Evolutionary conservation across 2,329 filamentous ascomycete species (phyloP).

Genomic region (Sporothrix luriei): DNA sequence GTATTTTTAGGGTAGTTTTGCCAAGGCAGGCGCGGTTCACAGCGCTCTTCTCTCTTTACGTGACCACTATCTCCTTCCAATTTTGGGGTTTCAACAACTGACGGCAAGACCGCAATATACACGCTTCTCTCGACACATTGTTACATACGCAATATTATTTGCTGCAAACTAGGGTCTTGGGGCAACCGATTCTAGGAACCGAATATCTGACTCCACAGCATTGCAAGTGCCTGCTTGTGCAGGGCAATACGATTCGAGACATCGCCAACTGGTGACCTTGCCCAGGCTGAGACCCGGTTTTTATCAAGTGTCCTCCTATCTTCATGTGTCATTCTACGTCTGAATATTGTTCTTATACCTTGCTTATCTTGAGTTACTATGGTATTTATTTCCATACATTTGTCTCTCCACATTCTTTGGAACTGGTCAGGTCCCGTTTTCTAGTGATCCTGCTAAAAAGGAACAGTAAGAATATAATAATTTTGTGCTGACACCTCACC

Average conservation of each 20-base stretch:
- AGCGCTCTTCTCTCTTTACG: background rate
- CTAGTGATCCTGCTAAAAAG: too few relatives aligned
- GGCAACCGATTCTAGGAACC: background rate
- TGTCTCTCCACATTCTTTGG: background rate
- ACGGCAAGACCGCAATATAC: background rate
- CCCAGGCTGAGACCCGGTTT: background rate
- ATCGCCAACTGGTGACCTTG: background rate
- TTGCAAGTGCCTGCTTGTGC: background rate
- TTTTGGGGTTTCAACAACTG: constrained; percentile 1
- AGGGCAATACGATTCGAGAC: background rate
- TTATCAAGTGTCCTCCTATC: too few relatives aligned
- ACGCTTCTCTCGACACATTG: background rate
- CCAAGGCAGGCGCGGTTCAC: background rate
- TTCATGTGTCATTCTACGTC: background rate
- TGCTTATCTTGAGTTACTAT: too few relatives aligned
- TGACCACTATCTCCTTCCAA: background rate
- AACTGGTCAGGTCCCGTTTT: too few relatives aligned
- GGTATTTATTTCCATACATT: background rate
- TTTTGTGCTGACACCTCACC: background rate
- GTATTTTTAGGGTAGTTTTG: background rate
- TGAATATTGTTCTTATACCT: too few relatives aligned
- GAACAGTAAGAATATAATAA: background rate
- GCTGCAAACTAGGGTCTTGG: background rate
- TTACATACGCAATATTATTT: background rate
- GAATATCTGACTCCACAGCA: background rate